A percentile compares a stretch with the other conserved stretches of the same genome.
Conservation (phyloP, 495 filamentous ascomycete species). For the Penicillium bialowiezense region DNA sequence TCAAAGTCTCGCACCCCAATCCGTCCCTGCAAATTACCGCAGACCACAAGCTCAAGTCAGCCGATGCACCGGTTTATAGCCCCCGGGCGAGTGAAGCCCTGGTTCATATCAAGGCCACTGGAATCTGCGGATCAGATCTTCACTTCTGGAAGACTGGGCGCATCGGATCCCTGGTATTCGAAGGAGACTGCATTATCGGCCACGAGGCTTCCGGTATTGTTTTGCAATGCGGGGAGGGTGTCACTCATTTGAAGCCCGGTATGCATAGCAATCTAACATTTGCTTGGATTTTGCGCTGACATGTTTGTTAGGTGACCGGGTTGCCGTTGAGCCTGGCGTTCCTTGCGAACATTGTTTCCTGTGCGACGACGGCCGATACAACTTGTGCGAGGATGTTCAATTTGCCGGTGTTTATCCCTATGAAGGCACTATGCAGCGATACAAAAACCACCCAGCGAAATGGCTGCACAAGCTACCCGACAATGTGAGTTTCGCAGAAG, state of each 20-base stretch:
- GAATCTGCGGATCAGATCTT: slow-evolving; percentile 61
- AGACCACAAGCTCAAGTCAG: slow-evolving; percentile 50
- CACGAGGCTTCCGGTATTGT: slow-evolving; percentile 74
- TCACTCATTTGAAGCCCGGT: slow-evolving; percentile 34
- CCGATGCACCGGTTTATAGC: slow-evolving; percentile 49
- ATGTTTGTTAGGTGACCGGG: slow-evolving; percentile 55
- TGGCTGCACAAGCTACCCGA: slow-evolving; percentile 58
- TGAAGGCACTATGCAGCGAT: slow-evolving; percentile 55
- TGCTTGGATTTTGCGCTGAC: neutral
- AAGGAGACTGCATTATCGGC: slow-evolving; percentile 69
- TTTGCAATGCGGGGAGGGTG: slow-evolving; percentile 55
- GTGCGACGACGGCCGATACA: slow-evolving; percentile 67
- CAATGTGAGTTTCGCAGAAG: slow-evolving; percentile 58
- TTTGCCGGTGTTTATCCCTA: slow-evolving; percentile 65
- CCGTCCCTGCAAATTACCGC: slow-evolving; percentile 55
- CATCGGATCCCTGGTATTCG: slow-evolving; percentile 69
- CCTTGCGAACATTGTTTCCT: slow-evolving; percentile 65
- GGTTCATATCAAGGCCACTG: slow-evolving; percentile 51
- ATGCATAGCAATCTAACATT: neutral
- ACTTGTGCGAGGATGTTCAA: slow-evolving; percentile 70
- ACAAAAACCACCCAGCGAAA: slow-evolving; percentile 64
- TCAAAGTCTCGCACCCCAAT: slow-evolving; percentile 38
- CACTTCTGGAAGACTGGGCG: slow-evolving; percentile 78
- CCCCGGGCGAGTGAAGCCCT: slow-evolving; percentile 46
- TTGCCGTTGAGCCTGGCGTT: slow-evolving; percentile 73